Percentiles rank a stretch among this genome's conserved stretches.
Conservation (phyloP, 805 yeast species). For the Schizosaccharomyces octosporus region DNA sequence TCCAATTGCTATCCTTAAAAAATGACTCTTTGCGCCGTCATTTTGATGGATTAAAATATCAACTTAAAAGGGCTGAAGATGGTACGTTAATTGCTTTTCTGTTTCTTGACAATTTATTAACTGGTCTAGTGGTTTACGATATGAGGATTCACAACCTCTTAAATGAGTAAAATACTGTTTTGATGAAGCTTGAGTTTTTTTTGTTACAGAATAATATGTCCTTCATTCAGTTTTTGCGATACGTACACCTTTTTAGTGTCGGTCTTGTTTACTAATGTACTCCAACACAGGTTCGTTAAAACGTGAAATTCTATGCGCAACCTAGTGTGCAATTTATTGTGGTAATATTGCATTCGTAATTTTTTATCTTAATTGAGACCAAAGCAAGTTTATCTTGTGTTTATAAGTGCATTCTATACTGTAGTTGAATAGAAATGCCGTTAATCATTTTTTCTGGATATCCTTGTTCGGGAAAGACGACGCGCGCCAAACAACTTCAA, state of each 20-base stretch:
- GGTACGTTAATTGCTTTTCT: conserved; percentile 4
- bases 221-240: too few species aligned
- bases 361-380: too few species aligned
- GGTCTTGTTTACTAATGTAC: too few species aligned
- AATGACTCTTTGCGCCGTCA: conserved; percentile 13
- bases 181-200: neutral
- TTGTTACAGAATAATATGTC: too few species aligned
- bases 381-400: too few species aligned
- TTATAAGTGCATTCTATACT: too few species aligned
- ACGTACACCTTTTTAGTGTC: too few species aligned
- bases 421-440: conserved; percentile 33
- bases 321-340: too few species aligned
- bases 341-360: too few species aligned
- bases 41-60: conserved; percentile 13
- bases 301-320: too few species aligned
- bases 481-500: conserved; percentile 36
- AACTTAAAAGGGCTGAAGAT: conserved; percentile 14
- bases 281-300: too few species aligned
- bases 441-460: conserved; percentile 58
- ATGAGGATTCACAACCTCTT: neutral
- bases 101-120: neutral
- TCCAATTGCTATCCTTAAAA: conserved; percentile 11
- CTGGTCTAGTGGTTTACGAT: neutral
- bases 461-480: conserved; percentile 68
- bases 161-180: neutral